Percentiles rank a stretch among this genome's conserved stretches.
Evolutionary conservation across 1,284 basidiomycete genomes (phyloP).

Genomic region (Pascua sp.): DNA sequence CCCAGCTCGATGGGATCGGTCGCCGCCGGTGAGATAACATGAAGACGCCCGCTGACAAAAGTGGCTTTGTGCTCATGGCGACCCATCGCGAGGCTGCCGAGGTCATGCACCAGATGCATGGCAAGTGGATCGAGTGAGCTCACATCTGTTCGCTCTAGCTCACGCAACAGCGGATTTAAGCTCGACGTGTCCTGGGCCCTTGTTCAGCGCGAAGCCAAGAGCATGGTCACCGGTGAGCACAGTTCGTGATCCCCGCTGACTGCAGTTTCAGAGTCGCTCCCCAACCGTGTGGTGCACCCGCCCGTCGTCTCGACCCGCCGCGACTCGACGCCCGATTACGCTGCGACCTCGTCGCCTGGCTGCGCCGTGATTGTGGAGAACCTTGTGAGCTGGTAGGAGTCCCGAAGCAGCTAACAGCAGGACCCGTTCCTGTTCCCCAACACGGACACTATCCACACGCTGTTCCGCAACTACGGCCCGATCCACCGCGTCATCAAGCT

Average conservation of each 20-base stretch:
- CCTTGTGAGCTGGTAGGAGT: constrained; percentile 22
- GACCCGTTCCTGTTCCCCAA: constrained; percentile 34
- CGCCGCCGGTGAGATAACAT: constrained; percentile 24
- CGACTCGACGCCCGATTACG: constrained; percentile 22
- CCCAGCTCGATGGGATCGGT: constrained; percentile 41
- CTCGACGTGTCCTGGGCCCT: constrained; percentile 46
- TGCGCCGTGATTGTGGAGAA: constrained; percentile 39
- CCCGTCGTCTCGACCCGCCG: constrained; percentile 25
- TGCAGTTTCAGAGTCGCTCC: constrained; percentile 10
- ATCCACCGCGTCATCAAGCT: constrained; percentile 30
- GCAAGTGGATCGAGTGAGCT: constrained; percentile 37
- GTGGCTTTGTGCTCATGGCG: constrained; percentile 45
- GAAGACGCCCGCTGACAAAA: constrained; percentile 5
- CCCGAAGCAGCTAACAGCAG: constrained; percentile 21
- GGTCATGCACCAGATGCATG: constrained; percentile 38
- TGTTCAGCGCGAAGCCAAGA: constrained; percentile 40
- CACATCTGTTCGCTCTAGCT: neutral
- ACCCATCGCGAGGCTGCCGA: constrained; percentile 33
- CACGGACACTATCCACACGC: constrained; percentile 25
- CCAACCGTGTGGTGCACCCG: constrained; percentile 46
- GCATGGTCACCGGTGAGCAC: constrained; percentile 25
- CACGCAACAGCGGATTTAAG: constrained; percentile 30
- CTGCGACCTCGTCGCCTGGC: constrained; percentile 21
- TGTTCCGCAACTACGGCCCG: constrained; percentile 37
- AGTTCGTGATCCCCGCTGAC: constrained; percentile 1